Evolutionary conservation across 768 basidiomycete genomes (phyloP).

Genomic region (Clavulina sp.): DNA sequence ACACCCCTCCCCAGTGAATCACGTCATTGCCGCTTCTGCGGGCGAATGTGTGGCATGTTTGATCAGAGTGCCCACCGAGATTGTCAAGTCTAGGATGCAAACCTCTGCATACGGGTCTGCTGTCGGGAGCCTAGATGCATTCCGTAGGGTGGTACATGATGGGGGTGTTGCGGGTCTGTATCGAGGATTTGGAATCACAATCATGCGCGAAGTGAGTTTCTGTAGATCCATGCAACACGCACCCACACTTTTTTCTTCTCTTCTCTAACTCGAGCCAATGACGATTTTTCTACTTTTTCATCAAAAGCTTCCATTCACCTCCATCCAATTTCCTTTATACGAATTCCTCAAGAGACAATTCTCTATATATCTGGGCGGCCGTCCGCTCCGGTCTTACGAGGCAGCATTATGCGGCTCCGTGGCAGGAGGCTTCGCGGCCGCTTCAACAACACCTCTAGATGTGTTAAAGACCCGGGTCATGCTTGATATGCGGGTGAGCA

Average conservation of each 20-base stretch:
- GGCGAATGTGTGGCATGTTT: constrained; percentile 38
- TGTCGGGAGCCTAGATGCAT: constrained; percentile 17
- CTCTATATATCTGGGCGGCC: constrained; percentile 34
- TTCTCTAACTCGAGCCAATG: background rate
- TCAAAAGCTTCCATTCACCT: constrained; percentile 89
- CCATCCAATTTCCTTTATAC: constrained; percentile 89
- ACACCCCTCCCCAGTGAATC: constrained; percentile 44
- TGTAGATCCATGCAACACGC: no score
- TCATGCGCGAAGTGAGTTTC: constrained; percentile 27
- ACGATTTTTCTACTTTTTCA: background rate
- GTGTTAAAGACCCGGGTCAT: constrained; percentile 95
- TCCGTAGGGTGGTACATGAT: constrained; percentile 18
- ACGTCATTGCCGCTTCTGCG: constrained; percentile 34
- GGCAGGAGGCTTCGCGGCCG: constrained; percentile 81
- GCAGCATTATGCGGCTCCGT: constrained; percentile 74
- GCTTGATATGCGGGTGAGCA: constrained; percentile 74
- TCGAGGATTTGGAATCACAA: constrained; percentile 30
- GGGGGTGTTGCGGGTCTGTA: constrained; percentile 29
- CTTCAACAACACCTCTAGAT: constrained; percentile 83
- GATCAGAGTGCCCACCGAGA: constrained; percentile 30
- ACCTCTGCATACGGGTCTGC: constrained; percentile 23
- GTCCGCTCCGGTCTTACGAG: constrained; percentile 28
- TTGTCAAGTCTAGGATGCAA: constrained; percentile 31
- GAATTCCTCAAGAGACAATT: constrained; percentile 64
- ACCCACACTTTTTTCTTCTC: constrained; percentile 3